Base-by-base conservation (phyloP, 495 filamentous ascomycete genomes). In the Polyplosphaeria fusca region DNA sequence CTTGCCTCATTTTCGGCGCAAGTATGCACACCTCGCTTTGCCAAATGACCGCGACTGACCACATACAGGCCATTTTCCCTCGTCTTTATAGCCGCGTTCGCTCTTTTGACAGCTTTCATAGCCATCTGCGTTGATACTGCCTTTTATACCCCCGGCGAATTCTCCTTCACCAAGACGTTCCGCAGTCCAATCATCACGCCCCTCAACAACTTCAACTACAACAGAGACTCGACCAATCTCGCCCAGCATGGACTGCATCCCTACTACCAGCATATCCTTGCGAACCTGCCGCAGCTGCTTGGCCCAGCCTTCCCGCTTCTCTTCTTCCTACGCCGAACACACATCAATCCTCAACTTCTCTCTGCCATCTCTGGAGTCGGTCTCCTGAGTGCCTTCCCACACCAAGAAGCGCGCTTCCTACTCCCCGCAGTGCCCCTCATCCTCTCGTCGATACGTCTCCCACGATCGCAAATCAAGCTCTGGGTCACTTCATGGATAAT, bases 341-440 rank as follows among this genome's bases (percentile, higher is more conserved):
- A 71, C n/a, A 51, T 69, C 32, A 73, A 70, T 68, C 67, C 87
- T 18, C 80, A 83, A 13, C 73, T 88, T 9, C 77, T 84, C 63
- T 93, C 93, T 11, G 92, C 90, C 19, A 72, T 96, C 40, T 89
- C 86, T 2, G 93, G 89, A 18, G 84, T 88, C 25, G 71, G 81
- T 25, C 75, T 95, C 13, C 79, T 98, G 32, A 95, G 90, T 37
- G 69, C 88, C 27, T 88, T 96, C 58, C 86, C 86, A 25, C 93
- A 98, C 72, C 94, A 97, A 73, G 93, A 98, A 76, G 86, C 94
- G 14, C 84, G 94, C 42, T 98, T 98, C 73, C 76, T 98, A 11
- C 78, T 97, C 12, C 94, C 93, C 12, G 82, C 83, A 22, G 79
- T 96, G 9, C 94, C 93, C 0, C 79, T 98, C n/a, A 74, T 97